Percentiles rank a stretch among this genome's conserved stretches.
phyloP scores from a whole-genome alignment of 1,139 yeast species.

The Geotrichum aggregatum region DNA sequence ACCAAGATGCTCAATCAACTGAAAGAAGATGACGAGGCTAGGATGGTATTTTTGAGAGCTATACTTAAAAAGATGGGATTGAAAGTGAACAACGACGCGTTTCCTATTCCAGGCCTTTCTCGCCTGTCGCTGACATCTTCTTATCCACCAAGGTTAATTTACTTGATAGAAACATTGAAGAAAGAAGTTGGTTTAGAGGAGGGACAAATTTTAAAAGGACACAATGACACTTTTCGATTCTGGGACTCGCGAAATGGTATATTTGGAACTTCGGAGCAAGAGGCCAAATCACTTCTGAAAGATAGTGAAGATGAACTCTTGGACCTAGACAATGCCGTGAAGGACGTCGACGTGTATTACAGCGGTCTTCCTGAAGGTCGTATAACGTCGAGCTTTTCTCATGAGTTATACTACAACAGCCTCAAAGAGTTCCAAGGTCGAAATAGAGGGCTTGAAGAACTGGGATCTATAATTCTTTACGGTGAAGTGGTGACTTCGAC shows the following conservation, averaged over 20 bases:
- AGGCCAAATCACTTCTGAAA: not conserved
- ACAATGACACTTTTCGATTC: slow-evolving; percentile 19
- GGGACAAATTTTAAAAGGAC: slow-evolving; percentile 9
- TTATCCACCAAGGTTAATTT: slow-evolving; percentile 27
- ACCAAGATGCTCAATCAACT: slow-evolving; percentile 43
- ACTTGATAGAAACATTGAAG: slow-evolving; percentile 37
- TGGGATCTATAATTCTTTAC: slow-evolving; percentile 66
- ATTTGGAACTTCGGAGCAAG: not conserved
- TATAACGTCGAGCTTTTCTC: slow-evolving; percentile 69
- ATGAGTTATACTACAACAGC: slow-evolving; percentile 50
- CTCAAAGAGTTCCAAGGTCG: slow-evolving; percentile 40
- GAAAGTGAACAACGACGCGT: slow-evolving; percentile 51
- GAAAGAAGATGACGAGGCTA: slow-evolving; percentile 43
- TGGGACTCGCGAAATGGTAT: slow-evolving; percentile 16
- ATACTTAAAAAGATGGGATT: slow-evolving; percentile 61
- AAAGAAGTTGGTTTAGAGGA: slow-evolving; percentile 16
- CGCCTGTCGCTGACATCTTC: slow-evolving; percentile 51
- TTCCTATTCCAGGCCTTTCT: slow-evolving; percentile 62
- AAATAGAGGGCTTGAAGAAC: slow-evolving; percentile 28
- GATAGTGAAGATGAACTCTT: not conserved
- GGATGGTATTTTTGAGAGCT: slow-evolving; percentile 55
- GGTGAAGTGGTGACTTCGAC: slow-evolving; percentile 93
- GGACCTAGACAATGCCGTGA: slow-evolving; percentile 44
- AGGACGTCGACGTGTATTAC: slow-evolving; percentile 50
- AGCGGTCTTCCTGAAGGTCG: slow-evolving; percentile 44